These are phyloP conservation scores for Gracilaria gracilis DNA, from an alignment of 23 red algal species.

Conservation along the genomic window DNA sequence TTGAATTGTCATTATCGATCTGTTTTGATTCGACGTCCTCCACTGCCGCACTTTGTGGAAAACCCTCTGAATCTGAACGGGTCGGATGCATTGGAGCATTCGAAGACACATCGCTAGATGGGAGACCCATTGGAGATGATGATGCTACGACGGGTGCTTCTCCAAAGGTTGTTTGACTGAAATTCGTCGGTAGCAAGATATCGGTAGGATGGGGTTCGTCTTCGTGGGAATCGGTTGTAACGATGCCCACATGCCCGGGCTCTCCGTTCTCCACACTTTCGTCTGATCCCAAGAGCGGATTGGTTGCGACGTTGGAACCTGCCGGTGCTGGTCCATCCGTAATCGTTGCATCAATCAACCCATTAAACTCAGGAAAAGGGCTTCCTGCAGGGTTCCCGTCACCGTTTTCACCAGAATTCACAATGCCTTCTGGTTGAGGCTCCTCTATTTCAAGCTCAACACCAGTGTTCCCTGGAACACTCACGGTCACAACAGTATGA, in stretches of 20 bases:
- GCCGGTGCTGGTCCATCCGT: not conserved
- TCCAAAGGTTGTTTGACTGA: constrained; percentile 37
- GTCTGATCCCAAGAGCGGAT: not conserved
- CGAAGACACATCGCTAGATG: not conserved
- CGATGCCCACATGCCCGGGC: not conserved
- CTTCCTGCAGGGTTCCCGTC: not conserved
- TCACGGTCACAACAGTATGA: not conserved
- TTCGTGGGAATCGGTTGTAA: not conserved
- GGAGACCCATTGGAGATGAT: not conserved
- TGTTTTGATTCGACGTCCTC: constrained; percentile 5
- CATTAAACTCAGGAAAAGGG: constrained; percentile 26
- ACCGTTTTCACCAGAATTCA: not conserved
- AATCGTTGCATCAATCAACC: constrained; percentile 24
- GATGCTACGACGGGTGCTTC: not conserved
- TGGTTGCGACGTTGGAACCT: not conserved
- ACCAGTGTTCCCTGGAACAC: not conserved
- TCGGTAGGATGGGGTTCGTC: not conserved
- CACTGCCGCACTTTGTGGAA: constrained; percentile 17
- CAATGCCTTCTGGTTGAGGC: not conserved
- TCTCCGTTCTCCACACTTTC: not conserved
- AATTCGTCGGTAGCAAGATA: constrained; percentile 23
- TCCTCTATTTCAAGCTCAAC: not conserved
- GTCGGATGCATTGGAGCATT: constrained; percentile 10
- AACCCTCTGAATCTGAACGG: constrained; percentile 26
- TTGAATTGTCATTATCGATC: not conserved